phyloP scores from a whole-genome alignment of 768 basidiomycete genomes.

The Termitomyces sp. region DNA sequence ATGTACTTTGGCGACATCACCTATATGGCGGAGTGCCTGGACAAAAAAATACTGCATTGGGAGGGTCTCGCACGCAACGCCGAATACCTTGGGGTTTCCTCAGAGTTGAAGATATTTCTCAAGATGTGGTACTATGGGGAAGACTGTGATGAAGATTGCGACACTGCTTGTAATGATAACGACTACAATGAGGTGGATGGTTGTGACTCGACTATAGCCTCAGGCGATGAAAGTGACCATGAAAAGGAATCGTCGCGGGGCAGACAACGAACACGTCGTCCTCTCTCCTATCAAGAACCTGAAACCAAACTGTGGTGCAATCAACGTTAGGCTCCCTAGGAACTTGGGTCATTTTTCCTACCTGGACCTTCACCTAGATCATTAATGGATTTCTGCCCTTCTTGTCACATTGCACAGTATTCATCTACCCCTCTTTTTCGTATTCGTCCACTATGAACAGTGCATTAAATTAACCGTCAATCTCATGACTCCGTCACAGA shows the following conservation, averaged over 20 bases:
- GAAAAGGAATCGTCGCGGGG: slow-evolving; percentile 39
- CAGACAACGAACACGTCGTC: slow-evolving; percentile 37
- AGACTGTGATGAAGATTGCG: slow-evolving; percentile 2
- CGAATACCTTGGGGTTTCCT: slow-evolving; percentile 78
- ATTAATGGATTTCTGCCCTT: slow-evolving; percentile 16
- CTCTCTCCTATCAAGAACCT: slow-evolving; percentile 32
- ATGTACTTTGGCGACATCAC: slow-evolving; percentile 75
- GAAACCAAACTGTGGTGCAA: slow-evolving; percentile 22
- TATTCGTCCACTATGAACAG: too few species aligned
- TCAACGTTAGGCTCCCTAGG: slow-evolving; percentile 1
- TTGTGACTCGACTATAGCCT: slow-evolving; percentile 12
- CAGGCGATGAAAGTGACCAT: slow-evolving; percentile 21
- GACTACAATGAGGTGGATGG: slow-evolving; percentile 17
- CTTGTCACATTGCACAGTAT: not conserved
- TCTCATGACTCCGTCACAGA: too few species aligned
- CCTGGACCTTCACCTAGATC: slow-evolving; percentile 14
- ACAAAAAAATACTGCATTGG: slow-evolving; percentile 68
- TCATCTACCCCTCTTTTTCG: not conserved
- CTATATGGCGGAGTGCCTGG: slow-evolving; percentile 66
- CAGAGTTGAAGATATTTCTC: slow-evolving; percentile 75
- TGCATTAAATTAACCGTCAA: too few species aligned
- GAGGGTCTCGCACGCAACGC: slow-evolving; percentile 87
- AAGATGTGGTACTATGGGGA: slow-evolving; percentile 58
- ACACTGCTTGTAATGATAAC: not conserved
- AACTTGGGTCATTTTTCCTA: not conserved